A percentile compares a stretch with the other conserved stretches of the same genome.
Conservation (phyloP, 495 filamentous ascomycete genomes). For the Penicillium atrosanguineum region DNA sequence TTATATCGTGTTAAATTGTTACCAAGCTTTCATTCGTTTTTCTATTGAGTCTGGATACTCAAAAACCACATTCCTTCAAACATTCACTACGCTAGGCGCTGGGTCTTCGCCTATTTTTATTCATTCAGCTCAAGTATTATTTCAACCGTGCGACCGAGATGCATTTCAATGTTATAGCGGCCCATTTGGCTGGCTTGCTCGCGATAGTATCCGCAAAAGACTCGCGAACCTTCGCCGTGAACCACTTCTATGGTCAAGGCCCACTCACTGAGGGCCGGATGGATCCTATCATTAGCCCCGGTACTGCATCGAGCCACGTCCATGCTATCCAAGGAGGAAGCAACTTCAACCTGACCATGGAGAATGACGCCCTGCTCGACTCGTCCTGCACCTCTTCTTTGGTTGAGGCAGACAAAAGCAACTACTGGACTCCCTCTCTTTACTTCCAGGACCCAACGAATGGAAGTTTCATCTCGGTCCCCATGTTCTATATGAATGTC, state of each 20-base stretch:
- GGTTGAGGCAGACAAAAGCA: conserved; percentile 65
- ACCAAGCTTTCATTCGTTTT: not conserved
- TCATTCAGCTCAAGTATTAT: not conserved
- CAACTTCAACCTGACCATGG: conserved; percentile 64
- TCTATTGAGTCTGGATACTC: not conserved
- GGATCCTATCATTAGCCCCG: conserved; percentile 34
- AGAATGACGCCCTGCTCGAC: conserved; percentile 52
- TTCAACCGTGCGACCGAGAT: not conserved
- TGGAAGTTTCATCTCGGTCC: conserved; percentile 64
- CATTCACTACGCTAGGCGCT: not conserved
- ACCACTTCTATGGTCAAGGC: conserved; percentile 19
- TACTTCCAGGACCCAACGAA: conserved; percentile 61
- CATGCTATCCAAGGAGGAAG: conserved; percentile 76
- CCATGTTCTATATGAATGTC: conserved; percentile 63
- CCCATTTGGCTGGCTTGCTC: not conserved
- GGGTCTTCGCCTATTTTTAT: not conserved
- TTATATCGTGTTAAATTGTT: not conserved
- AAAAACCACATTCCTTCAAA: not conserved
- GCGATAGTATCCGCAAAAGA: conserved; percentile 2
- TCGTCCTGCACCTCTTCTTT: conserved; percentile 67
- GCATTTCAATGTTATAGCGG: not conserved
- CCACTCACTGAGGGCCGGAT: conserved; percentile 12
- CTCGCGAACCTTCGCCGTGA: conserved; percentile 15
- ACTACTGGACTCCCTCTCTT: conserved; percentile 74
- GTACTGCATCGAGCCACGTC: conserved; percentile 59